Conservation (phyloP, 768 basidiomycete genomes). For the Hypholoma sublateritium region DNA sequence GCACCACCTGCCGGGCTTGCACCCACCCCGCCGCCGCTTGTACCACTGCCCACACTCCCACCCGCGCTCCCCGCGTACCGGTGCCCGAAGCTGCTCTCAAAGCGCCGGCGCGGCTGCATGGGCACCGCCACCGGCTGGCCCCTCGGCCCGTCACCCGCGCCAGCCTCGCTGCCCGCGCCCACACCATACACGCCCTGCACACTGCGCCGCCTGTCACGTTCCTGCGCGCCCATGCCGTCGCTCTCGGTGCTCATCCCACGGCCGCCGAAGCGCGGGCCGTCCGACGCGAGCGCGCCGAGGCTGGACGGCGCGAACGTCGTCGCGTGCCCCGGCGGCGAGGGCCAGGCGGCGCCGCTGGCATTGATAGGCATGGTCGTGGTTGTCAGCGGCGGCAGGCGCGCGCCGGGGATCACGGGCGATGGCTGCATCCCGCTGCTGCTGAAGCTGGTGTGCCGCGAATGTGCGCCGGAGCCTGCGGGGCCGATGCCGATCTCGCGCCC, state of each 20-base stretch:
- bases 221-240: slow-evolving; percentile 1
- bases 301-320: slow-evolving; percentile 26
- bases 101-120: slow-evolving; percentile 52
- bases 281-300: slow-evolving; percentile 21
- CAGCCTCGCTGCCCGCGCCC: slow-evolving; percentile 10
- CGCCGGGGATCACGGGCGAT: slow-evolving; percentile 2
- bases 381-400: slow-evolving; percentile 27
- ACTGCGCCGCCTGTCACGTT: slow-evolving; percentile 17
- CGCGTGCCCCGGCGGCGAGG: slow-evolving; percentile 16
- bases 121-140: slow-evolving; percentile 17
- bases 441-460: slow-evolving; percentile 6
- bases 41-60: slow-evolving; percentile 25
- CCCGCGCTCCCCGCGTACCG: slow-evolving; percentile 42
- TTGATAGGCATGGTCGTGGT: slow-evolving; percentile 12
- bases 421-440: slow-evolving; percentile 6
- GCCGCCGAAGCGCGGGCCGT: slow-evolving; percentile 21
- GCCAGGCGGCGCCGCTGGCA: background rate
- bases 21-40: slow-evolving; percentile 27
- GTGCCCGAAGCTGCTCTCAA: slow-evolving; percentile 79
- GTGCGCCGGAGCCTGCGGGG: background rate
- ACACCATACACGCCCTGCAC: slow-evolving; percentile 14
- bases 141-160: slow-evolving; percentile 1
- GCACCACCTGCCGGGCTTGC: slow-evolving; percentile 24
- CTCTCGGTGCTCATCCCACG: slow-evolving; percentile 2
- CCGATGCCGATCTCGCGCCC: background rate